Evolutionary conservation across 2,329 filamentous ascomycete genomes (phyloP).

Genomic region (Fusarium nelsonii): DNA sequence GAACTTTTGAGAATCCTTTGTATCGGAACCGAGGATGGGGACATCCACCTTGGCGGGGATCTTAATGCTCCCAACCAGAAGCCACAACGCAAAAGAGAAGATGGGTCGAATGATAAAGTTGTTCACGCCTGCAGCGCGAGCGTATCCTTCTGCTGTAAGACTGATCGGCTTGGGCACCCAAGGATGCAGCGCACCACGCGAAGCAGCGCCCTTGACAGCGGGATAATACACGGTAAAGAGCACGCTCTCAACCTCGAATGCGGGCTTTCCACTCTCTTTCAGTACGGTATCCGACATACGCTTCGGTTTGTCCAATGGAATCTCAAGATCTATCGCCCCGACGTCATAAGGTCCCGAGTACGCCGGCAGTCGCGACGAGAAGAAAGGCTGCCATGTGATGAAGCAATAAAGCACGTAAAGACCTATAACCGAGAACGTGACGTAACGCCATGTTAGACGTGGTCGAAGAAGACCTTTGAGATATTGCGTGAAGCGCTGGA

Average conservation of each 20-base stretch:
- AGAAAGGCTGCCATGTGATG: constrained; percentile 56
- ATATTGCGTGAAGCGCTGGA: constrained; percentile 20
- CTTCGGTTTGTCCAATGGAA: constrained; percentile 53
- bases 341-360: constrained; percentile 61
- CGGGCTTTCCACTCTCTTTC: constrained; percentile 52
- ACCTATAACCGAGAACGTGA: constrained; percentile 47
- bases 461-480: constrained; percentile 47
- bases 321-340: constrained; percentile 62
- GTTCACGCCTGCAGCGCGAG: constrained; percentile 59
- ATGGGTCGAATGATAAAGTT: constrained; percentile 58
- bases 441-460: constrained; percentile 53
- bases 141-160: constrained; percentile 61
- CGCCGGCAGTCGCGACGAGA: constrained; percentile 58
- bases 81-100: constrained; percentile 58
- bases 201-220: constrained; percentile 47
- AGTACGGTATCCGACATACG: constrained; percentile 52
- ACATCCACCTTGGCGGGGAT: constrained; percentile 63
- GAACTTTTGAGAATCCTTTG: constrained; percentile 47
- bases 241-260: constrained; percentile 61
- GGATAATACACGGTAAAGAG: constrained; percentile 66
- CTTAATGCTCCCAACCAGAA: constrained; percentile 58
- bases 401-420: constrained; percentile 57
- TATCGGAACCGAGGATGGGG: constrained; percentile 52
- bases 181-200: constrained; percentile 51
- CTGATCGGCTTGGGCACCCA: constrained; percentile 61